A percentile compares a stretch with the other conserved stretches of the same genome.
These are phyloP conservation scores for Fraxinus nigra DNA, from an alignment of 305 asterid species.

Conservation along the genomic window DNA sequence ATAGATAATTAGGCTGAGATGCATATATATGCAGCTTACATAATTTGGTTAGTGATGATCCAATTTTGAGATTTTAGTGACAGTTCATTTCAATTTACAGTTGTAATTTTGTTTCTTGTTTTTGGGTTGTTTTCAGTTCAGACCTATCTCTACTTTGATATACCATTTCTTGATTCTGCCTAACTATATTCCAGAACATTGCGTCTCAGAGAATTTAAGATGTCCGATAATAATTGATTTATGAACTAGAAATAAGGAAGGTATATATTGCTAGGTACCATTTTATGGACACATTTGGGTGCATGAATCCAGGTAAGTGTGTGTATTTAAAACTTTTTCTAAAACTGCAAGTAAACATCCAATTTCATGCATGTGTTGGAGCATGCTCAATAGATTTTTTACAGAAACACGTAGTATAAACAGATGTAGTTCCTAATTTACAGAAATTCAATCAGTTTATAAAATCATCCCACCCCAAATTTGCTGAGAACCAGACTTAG, in stretches of 20 bases:
- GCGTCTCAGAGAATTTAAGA: neutral
- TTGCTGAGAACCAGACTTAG: neutral
- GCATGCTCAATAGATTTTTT: neutral
- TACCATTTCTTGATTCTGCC: constrained; percentile 5
- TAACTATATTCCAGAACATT: neutral
- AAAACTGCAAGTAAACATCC: neutral
- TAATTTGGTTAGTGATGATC: neutral
- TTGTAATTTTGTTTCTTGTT: neutral
- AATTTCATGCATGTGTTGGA: neutral
- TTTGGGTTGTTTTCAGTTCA: neutral
- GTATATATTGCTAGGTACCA: neutral
- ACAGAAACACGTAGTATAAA: neutral
- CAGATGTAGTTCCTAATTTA: neutral
- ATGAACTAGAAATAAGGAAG: neutral
- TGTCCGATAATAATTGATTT: neutral
- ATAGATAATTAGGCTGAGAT: neutral
- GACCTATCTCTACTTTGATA: neutral
- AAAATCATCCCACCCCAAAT: neutral
- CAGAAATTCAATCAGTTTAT: neutral
- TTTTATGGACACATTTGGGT: neutral
- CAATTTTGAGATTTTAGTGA: neutral
- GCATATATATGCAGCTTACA: neutral
- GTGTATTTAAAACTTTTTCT: neutral
- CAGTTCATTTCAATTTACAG: neutral
- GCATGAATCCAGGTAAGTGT: neutral